Conservation (phyloP, 345 rosid species). For the Eucalyptus dawsonii region DNA sequence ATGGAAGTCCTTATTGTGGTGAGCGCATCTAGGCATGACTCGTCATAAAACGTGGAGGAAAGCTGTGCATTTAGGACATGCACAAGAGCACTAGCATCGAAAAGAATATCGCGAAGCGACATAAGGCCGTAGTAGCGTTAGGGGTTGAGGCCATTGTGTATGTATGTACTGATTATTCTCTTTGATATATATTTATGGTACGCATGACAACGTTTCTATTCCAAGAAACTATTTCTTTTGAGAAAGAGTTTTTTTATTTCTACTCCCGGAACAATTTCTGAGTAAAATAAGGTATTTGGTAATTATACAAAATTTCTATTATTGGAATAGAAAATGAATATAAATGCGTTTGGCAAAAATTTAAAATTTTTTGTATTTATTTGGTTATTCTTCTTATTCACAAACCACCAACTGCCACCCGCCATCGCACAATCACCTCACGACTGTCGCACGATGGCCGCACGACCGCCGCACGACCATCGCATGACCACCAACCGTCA, state of each 20-base stretch:
- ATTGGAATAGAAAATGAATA: too few relatives aligned
- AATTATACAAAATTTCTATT: too few relatives aligned
- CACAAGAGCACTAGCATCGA: background rate
- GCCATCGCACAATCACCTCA: accelerated
- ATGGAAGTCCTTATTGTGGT: constrained; percentile 18
- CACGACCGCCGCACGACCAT: too few relatives aligned
- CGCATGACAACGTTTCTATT: too few relatives aligned
- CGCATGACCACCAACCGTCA: too few relatives aligned
- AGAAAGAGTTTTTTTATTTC: too few relatives aligned
- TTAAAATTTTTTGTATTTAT: too few relatives aligned
- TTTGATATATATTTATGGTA: background rate
- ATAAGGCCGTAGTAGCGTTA: background rate
- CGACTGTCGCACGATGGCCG: accelerated
- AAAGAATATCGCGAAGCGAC: background rate
- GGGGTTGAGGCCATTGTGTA: background rate
- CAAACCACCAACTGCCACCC: accelerated
- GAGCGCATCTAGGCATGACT: constrained; percentile 4
- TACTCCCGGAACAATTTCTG: too few relatives aligned
- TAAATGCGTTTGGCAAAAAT: too few relatives aligned
- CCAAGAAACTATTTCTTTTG: too few relatives aligned
- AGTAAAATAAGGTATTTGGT: too few relatives aligned
- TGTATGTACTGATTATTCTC: background rate
- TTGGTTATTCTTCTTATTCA: too few relatives aligned
- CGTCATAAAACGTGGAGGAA: constrained; percentile 29
- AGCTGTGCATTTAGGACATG: constrained; percentile 19